Base-by-base conservation (phyloP, 2,329 filamentous ascomycete species). In the Cercospora sojina region DNA sequence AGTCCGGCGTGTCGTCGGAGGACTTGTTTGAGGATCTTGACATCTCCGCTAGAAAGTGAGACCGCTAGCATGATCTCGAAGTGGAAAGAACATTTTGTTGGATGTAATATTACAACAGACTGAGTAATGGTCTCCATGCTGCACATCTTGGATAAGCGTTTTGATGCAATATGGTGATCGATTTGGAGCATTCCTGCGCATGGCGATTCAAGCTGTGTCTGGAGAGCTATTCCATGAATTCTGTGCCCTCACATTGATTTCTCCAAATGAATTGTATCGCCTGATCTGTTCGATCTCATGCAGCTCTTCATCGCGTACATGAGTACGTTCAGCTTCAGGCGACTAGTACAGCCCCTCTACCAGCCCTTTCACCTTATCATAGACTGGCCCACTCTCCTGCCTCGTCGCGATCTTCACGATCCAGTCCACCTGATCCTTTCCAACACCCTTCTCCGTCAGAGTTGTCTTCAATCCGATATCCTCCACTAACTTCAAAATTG, bases 321-420 rank as follows among this genome's bases (percentile, higher is more conserved):
- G 25, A 13, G 23, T 2, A 2, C 20, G 8, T n/a, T 38, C 41
- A 32, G 43, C 31, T 51, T 27, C 53, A 49, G 12, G 25, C 27
- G 6, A 31, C 68, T 70, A 79, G 68, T 81, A 84, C 69, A 83
- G 67, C 0, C 72, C 73, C 70, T 80, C 78, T 0, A 84, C 82
- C 56, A 84, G 68, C 38, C 69, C 70, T 74, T 78, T 76, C 2
- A 84, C 82, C 66, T 74, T 76, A 43, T 82, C 77, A 73, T 79
- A 83, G 13, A 81, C 32, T 9, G 77, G 74, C 3, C 81, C 81
- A 25, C 77, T 77, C 70, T 83, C 79, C 72, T 75, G 72, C 18
- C 77, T 77, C 10, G 81, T 83, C 20, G 81, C 81, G 62, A 78
- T 77, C 74, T 81, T 79, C 3, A 76, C 76, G 68, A 83, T 83